Base-by-base conservation (phyloP, 2,329 filamentous ascomycete genomes). In the Calonectria fujianensis region DNA sequence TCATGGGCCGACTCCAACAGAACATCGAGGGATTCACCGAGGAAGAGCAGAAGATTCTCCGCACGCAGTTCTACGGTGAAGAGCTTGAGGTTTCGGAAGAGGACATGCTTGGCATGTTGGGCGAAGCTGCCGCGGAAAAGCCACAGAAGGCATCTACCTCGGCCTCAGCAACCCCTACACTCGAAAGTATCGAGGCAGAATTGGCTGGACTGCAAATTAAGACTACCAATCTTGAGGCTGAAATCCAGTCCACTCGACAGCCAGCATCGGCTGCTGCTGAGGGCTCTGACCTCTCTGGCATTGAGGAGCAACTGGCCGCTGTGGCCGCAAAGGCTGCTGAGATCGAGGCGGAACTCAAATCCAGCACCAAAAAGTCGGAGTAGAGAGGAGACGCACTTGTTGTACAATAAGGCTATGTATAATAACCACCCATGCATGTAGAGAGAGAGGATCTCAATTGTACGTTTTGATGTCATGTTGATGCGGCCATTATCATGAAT, bases 1-100 rank as follows among this genome's bases (percentile, higher is more conserved):
- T 85, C 69, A 84, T 85, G 84, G 83, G 84, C 45, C 80, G 82
- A 74, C 79, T 83, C 77, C 83, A 85, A 74, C 78, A 82, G 41
- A 82, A 85, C 37, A 68, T 85, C 5, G 78, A 83, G 71, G 84
- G 82, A 5, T 85, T 86, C 75, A 85, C 74, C 51, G 84, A 85
- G 63, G 85, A 86, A 24, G 85, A 86, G 75, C 79, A 85, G 78
- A 81, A 82, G 73, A 70, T 86, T 8, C 71, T 86, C 63, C 74
- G 81, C 32, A 73, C 80, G 32, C 75, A 81, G 37, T 80, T 81
- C 66, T 67, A 80, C 35, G 75, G 73, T 48, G 79, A 81, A 16
- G 78, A 81, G 29, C 39, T 79, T n/a, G 77, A 85, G 29, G 77
- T 84, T 16, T 82, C 75, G n/a, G 84, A 85, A 29, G 82, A 86